These are phyloP conservation scores for Laburnicola sp. DNA, from an alignment of 2,329 filamentous ascomycete genomes.

Conservation along the genomic window DNA sequence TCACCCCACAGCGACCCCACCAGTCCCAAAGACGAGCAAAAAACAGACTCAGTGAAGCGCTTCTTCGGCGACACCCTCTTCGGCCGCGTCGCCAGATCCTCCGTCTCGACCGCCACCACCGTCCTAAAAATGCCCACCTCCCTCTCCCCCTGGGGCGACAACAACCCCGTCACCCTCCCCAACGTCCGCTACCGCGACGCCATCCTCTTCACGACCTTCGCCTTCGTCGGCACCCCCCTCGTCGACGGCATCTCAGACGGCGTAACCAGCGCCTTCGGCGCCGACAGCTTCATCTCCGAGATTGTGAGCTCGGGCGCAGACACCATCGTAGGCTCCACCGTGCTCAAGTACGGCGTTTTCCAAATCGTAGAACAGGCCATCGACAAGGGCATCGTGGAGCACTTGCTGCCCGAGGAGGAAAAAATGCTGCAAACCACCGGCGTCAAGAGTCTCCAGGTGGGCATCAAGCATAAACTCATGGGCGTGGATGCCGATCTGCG, in stretches of 20 bases:
- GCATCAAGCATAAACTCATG: slow-evolving; percentile 48
- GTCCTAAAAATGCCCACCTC: slow-evolving; percentile 39
- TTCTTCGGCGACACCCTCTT: slow-evolving; percentile 45
- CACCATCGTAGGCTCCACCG: slow-evolving; percentile 29
- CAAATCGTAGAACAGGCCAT: slow-evolving; percentile 47
- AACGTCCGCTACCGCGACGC: slow-evolving; percentile 47
- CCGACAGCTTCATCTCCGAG: slow-evolving; percentile 41
- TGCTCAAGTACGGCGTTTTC: slow-evolving; percentile 43
- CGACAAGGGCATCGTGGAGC: slow-evolving; percentile 44
- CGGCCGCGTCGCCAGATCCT: slow-evolving; percentile 41
- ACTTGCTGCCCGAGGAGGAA: slow-evolving; percentile 45
- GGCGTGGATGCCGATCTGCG: slow-evolving; percentile 45
- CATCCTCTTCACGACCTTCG: slow-evolving; percentile 44
- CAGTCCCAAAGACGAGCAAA: slow-evolving; percentile 32
- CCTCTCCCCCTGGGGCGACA: slow-evolving; percentile 45
- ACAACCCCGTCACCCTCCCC: slow-evolving; percentile 45
- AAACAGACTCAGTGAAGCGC: slow-evolving; percentile 35
- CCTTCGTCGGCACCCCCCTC: slow-evolving; percentile 40
- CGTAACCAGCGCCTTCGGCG: slow-evolving; percentile 37
- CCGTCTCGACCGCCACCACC: slow-evolving; percentile 38
- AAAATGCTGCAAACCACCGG: slow-evolving; percentile 43
- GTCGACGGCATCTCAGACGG: slow-evolving; percentile 36
- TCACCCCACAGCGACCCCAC: slow-evolving; percentile 19
- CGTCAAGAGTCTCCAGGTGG: slow-evolving; percentile 43
- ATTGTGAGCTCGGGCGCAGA: slow-evolving; percentile 38